A percentile compares a stretch with the other conserved stretches of the same genome.
These are phyloP conservation scores for Clavulina sp. DNA, from an alignment of 768 basidiomycete species.

Conservation along the genomic window DNA sequence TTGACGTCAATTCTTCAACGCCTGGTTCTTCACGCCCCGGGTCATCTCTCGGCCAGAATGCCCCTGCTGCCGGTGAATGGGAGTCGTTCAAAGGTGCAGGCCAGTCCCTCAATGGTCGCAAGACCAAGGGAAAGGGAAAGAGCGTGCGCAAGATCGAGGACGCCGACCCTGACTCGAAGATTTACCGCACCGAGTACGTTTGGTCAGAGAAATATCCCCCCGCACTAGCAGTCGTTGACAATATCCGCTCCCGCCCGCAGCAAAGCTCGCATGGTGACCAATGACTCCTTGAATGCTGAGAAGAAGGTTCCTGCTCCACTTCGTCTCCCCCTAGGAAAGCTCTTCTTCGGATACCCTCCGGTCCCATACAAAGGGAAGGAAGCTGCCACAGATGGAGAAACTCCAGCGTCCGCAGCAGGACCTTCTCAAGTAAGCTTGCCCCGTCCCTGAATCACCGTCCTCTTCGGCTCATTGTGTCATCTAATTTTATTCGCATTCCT, in stretches of 20 bases:
- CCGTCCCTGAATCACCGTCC: too few relatives aligned
- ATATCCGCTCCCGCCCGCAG: constrained; percentile 25
- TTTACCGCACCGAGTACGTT: constrained; percentile 77
- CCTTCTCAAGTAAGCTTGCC: too few relatives aligned
- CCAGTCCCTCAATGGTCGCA: constrained; percentile 74
- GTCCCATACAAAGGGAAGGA: constrained; percentile 31
- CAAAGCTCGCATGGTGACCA: constrained; percentile 69
- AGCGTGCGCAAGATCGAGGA: constrained; percentile 67
- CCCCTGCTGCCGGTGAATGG: constrained; percentile 7
- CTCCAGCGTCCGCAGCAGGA: neutral
- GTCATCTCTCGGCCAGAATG: constrained; percentile 31
- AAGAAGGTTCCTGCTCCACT: constrained; percentile 76
- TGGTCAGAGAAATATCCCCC: neutral
- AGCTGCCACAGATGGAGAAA: too few relatives aligned
- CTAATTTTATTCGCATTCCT: neutral
- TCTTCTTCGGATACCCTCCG: constrained; percentile 93
- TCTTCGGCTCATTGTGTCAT: too few relatives aligned
- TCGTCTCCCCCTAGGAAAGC: constrained; percentile 77
- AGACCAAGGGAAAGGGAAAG: constrained; percentile 90
- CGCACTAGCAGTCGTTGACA: neutral
- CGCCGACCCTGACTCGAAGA: constrained; percentile 67
- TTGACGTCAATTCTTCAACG: constrained; percentile 73
- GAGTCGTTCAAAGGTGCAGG: constrained; percentile 96
- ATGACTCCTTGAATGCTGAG: constrained; percentile 53
- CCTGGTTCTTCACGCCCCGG: constrained; percentile 73